Evolutionary conservation across 2,329 filamentous ascomycete species (phyloP), one percentile per base, ranked within the genome.

Genomic region (Sporothrix inflata): DNA sequence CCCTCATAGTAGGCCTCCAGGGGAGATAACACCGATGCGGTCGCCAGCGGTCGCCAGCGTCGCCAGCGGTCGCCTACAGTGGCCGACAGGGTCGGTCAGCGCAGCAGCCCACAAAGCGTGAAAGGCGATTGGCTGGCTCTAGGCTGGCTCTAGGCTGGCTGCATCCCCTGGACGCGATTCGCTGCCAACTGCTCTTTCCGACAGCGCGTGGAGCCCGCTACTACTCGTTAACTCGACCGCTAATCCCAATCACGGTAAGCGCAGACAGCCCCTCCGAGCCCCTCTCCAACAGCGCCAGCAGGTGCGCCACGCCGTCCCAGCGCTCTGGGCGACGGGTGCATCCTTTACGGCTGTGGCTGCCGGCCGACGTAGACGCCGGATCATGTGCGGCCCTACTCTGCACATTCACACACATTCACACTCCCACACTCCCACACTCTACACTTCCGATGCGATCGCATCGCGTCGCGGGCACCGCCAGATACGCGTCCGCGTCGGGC

Each of bases 381-480:
- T n/a, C 55, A 38, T 60, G 55, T 60, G 55, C n/a, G 30, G 55
- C 55, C n/a, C n/a, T n/a, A n/a, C n/a, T n/a, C n/a, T n/a, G n/a
- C n/a, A n/a, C n/a, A n/a, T n/a, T n/a, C n/a, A n/a, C n/a, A n/a
- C n/a, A n/a, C n/a, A n/a, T n/a, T n/a, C n/a, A n/a, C n/a, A n/a
- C n/a, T n/a, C n/a, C n/a, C 14, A 38, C 19, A 16, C 42, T 19
- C 6, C 30, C 30, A 34, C n/a, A 27, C 51, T 51, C 9, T 4
- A 1, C 2, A 57, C 8, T 30, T 14, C 53, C 55, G 55, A 60
- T 60, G 55, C 55, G 55, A 60, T 60, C 55, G 55, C 55, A 60
- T 60, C 55, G 55, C 55, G 55, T 60, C 55, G 55, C n/a, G 16
- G 55, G n/a, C 55, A 38, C 38, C 55, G 55, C 51, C 55, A 4